These are phyloP conservation scores for Papiliotrema laurentii DNA, from an alignment of 1,284 basidiomycete species.

Conservation along the genomic window DNA sequence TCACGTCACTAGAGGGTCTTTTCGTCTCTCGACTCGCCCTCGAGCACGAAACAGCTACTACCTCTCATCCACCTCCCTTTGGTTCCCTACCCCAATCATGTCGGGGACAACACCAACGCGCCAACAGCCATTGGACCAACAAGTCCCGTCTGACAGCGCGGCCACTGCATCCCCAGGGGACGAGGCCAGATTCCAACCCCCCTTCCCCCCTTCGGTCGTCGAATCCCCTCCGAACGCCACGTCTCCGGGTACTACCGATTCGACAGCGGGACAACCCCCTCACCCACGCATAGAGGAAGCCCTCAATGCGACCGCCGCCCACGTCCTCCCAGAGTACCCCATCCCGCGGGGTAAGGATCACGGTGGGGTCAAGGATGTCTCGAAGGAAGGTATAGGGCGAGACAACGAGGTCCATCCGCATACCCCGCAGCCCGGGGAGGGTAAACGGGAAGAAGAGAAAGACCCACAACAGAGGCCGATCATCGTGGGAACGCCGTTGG, in stretches of 20 bases:
- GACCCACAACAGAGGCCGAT: constrained; percentile 21
- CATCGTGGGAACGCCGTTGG: constrained; percentile 25
- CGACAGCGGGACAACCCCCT: neutral
- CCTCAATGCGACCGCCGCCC: constrained; percentile 28
- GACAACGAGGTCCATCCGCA: neutral
- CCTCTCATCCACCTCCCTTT: too few relatives aligned
- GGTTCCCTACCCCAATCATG: too few relatives aligned
- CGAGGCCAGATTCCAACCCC: neutral
- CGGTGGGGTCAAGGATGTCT: constrained; percentile 4
- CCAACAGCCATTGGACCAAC: neutral
- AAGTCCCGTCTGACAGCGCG: too few relatives aligned
- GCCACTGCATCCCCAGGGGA: neutral
- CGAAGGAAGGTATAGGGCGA: constrained; percentile 6
- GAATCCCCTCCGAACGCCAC: neutral
- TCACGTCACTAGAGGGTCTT: too few relatives aligned
- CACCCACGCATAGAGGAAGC: constrained; percentile 25
- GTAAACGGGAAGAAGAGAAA: constrained; percentile 8
- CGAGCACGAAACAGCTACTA: too few relatives aligned
- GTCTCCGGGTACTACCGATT: too few relatives aligned
- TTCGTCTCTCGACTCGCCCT: too few relatives aligned
- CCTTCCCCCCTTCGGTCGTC: neutral
- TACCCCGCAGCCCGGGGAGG: neutral
- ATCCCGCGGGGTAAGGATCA: constrained; percentile 8
- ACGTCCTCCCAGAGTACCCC: constrained; percentile 22
- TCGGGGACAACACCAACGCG: too few relatives aligned